Base-by-base conservation (phyloP, 257 asterid genomes). In the Paraleonurus japonicus region DNA sequence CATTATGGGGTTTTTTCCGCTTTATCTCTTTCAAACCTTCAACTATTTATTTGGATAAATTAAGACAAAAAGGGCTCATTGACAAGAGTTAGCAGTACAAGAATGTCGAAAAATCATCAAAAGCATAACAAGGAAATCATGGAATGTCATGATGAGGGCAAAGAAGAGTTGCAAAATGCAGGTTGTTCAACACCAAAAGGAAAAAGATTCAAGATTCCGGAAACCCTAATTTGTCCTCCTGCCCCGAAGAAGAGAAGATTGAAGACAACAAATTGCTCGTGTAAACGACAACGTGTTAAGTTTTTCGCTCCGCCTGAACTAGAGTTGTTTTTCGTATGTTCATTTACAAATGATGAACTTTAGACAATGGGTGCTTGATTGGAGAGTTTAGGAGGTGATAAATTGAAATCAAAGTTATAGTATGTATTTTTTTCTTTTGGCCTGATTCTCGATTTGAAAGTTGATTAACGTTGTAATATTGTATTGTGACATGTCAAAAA, bases 241-340 rank as follows among this genome's bases (percentile, higher is more conserved):
- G 80, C 90, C 48, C 92, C 92, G 2, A 88, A 75, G 81, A 88
- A 85, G 82, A 83, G 83, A 75, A 81, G 86, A 28, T 7, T 68
- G 27, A 15, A 48, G 1, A 33, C 76, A 2, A 41, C 76, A 23
- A 50, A 28, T 22, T 37, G 85, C 69, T 28, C 48, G 19, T 65
- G 37, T 2, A 86, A 78, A 71, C 69, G 76, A 59, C 37, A 78
- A 0, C 33, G 27, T n/a, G 4, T 64, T 17, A 58, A 71, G 33
- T 67, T 78, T 19, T 88, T 75, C 51, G 67, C 76, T 22, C 68
- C 90, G 50, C 85, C 85, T 8, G 87, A 88, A 6, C 17, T 88
- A 7, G 95, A 88, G 53, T 22, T 33, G 8, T 88, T 88, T 39
- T 88, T 84, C 78, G 61, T 66, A 32, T 22, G 35, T 45, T 83